Evolutionary conservation across 2,329 filamentous ascomycete genomes (phyloP).

Genomic region (Dothiorella sarmentorum): DNA sequence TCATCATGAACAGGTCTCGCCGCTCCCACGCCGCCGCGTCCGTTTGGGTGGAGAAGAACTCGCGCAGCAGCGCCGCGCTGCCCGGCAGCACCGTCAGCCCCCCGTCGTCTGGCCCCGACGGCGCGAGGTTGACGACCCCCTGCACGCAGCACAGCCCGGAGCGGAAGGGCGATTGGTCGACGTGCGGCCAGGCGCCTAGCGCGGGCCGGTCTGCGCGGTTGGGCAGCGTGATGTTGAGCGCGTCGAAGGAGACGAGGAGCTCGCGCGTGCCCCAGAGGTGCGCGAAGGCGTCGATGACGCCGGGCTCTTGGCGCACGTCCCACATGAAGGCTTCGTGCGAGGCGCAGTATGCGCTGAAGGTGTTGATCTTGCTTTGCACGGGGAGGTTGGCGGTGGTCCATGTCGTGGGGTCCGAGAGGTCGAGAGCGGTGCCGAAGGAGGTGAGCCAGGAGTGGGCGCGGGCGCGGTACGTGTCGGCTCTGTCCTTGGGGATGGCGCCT

Average conservation of each 20-base stretch:
- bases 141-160: conserved; percentile 52
- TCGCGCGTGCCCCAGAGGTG: conserved; percentile 38
- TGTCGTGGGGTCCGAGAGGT: conserved; percentile 33
- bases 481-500: conserved; percentile 37
- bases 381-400: conserved; percentile 39
- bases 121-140: conserved; percentile 48
- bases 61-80: conserved; percentile 29
- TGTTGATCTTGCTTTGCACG: conserved; percentile 30
- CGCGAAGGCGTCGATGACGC: conserved; percentile 36
- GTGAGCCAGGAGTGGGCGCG: conserved; percentile 44
- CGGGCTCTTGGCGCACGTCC: conserved; percentile 39
- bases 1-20: conserved; percentile 27
- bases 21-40: conserved; percentile 33
- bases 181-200: conserved; percentile 36
- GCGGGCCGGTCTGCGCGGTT: conserved; percentile 29
- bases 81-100: conserved; percentile 37
- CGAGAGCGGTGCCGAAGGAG: conserved; percentile 41
- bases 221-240: conserved; percentile 40
- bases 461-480: conserved; percentile 39
- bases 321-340: conserved; percentile 43
- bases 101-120: conserved; percentile 37
- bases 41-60: conserved; percentile 32
- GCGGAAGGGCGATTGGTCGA: conserved; percentile 30
- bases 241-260: conserved; percentile 38
- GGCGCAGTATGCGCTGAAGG: conserved; percentile 31